Percentiles rank a stretch among this genome's conserved stretches.
Conservation (phyloP, 1,284 basidiomycete species). For the Ustilago curta region DNA sequence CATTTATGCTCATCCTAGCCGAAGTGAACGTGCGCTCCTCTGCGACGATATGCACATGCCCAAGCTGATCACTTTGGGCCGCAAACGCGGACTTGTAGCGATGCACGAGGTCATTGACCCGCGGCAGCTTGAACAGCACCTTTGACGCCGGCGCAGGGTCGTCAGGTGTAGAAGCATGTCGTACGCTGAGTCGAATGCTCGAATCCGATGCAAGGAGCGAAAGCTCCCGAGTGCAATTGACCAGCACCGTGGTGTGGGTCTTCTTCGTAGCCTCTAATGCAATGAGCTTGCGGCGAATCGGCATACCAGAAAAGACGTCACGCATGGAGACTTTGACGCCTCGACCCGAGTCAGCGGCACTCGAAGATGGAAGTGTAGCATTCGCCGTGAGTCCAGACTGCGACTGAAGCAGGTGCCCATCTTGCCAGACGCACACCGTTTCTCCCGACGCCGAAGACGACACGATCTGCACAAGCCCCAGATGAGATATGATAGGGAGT, state of each 20-base stretch:
- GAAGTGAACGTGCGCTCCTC: slow-evolving; percentile 2
- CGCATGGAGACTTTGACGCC: slow-evolving; percentile 15
- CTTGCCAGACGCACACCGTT: slow-evolving; percentile 11
- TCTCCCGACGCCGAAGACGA: slow-evolving; percentile 4
- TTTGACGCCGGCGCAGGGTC: slow-evolving; percentile 2
- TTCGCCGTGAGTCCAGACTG: not conserved
- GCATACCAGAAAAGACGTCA: slow-evolving; percentile 26
- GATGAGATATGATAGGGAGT: slow-evolving; percentile 14
- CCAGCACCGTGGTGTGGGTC: slow-evolving; percentile 7
- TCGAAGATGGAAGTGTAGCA: not conserved
- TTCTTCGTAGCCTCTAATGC: slow-evolving; percentile 14
- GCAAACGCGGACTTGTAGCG: slow-evolving; percentile 16
- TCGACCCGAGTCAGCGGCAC: not conserved
- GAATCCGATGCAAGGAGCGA: slow-evolving; percentile 16
- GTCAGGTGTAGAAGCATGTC: slow-evolving; percentile 10
- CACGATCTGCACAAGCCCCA: slow-evolving; percentile 19
- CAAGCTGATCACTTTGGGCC: not conserved
- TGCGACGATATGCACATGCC: slow-evolving; percentile 2
- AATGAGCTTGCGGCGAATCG: slow-evolving; percentile 25
- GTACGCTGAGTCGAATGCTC: slow-evolving; percentile 10
- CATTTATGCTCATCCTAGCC: slow-evolving; percentile 16
- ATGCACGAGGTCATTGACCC: slow-evolving; percentile 12
- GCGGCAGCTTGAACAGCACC: slow-evolving; percentile 13
- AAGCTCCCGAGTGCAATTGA: slow-evolving; percentile 16
- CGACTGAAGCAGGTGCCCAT: slow-evolving; percentile 9